Base-by-base conservation (phyloP, 495 filamentous ascomycete species). In the Lepidopterella palustris region DNA sequence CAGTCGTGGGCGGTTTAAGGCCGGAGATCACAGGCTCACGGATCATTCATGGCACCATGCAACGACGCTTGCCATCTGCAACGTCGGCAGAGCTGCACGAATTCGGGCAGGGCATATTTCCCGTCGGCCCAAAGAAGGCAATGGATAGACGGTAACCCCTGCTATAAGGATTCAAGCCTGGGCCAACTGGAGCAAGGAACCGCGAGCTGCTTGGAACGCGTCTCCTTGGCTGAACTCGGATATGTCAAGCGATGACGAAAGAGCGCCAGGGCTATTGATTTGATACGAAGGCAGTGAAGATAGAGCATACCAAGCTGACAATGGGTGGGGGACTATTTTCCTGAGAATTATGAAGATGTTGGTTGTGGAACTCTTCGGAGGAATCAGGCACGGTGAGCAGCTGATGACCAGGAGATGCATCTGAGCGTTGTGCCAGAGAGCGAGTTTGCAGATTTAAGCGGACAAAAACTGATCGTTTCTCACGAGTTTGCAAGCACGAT, bases 61-160 rank as follows among this genome's bases (percentile, higher is more conserved):
- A 56, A 42, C 53, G 15, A n/a, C 47, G 47, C 47, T 50, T 50
- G 47, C 47, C 20, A 24, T 50, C 63, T 66, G 54, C 55, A 54
- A 60, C 32, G 35, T 66, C 63, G 62, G 63, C 63, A 61, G 52
- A 26, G 59, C 58, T 59, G 63, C 58, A 62, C 63, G 40, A 66
- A 62, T 61, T 59, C 51, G 61, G 63, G 52, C 59, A 31, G 21
- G 21, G 59, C 31, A 52, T 27, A 62, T 66, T 58, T 65, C 63
- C 59, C 59, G 63, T 35, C 29, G 3, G 55, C 29, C 63, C 59
- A 66, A 66, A 62, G 49, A 62, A 55, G 56, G 27, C 3, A 4
- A 5, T 13, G 18, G 21, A 15, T 20, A 4, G 35, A n/a, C 24
- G 55, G 6, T 20, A 47, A 29, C 23, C 54, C 40, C 26, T 31